Evolutionary conservation across 306 rosid species (phyloP), one percentile per base, ranked within the genome.

Genomic region (Cucurbita argyrosperma): DNA sequence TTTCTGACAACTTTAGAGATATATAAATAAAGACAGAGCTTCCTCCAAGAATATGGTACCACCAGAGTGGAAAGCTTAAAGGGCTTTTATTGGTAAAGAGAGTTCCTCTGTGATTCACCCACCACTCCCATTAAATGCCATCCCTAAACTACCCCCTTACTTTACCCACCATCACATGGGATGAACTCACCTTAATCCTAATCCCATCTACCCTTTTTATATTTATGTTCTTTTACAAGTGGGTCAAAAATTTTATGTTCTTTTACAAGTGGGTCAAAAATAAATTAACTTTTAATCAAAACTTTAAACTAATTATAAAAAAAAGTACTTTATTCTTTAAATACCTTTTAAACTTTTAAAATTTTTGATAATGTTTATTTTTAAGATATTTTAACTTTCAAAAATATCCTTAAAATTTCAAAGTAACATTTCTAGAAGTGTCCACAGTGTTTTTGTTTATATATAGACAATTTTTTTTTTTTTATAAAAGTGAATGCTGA

Each of bases 1-100:
- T 30, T 30, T 30, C 35, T 30, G 35, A 30, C 35, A 30, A 30
- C 38, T 12, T 66, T 66, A 45, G 26, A 9, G 19, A 56, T 18
- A 64, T 18, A 64, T 8, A 63, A 12, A 59, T 30, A 61, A 5
- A 61, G 15, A 61, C 11, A 37, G 0, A 14, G 11, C 13, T 69
- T 49, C 57, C 74, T 69, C 74, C 74, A 69, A 69, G 74, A 69
- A 69, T 69, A 69, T 69, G 74, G 74, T 69, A 23, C 74, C 57
- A 69, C 74, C 74, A 69, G 74, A 69, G 74, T 69, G 74, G 74
- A 69, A 69, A 69, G 74, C 21, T 68, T 46, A 7, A 47, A 46
- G 19, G 12, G 39, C 5, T 45, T 67, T 46, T 26, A 13, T 68
- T 42, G 4, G 2, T 1, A 42, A 11, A 40, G 47, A n/a, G 71